Base-by-base conservation (phyloP, 148 eudicot genomes). In the Spergularia bocconei region DNA sequence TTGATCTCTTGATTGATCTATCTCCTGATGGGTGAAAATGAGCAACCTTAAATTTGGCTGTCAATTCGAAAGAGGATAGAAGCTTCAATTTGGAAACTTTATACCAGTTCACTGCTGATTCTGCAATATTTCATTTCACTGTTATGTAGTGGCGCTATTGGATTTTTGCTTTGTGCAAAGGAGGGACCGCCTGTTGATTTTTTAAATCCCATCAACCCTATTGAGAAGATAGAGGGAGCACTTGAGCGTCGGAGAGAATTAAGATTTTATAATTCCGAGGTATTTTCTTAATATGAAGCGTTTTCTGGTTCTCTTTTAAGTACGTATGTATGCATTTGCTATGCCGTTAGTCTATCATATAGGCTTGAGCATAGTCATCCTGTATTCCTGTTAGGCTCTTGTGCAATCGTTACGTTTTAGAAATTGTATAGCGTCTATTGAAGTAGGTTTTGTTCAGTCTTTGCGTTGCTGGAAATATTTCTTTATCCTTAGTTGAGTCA, bases 211-310 rank as follows among this genome's bases (percentile, higher is more conserved):
- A 76, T 91, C 64, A 95, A 95, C 78, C 97, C 99, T 50, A 95
- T 95, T 84, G 99, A 95, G 87, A 84, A 90, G 81, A 81, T 95
- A 56, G 90, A 90, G 77, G 99, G 93, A 73, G 99, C 97, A 48
- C 72, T 87, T 21, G 69, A 80, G 58, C 83, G 81, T 69, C 84
- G 68, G 66, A 69, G 97, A 84, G 92, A 92, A 70, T 89, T 95
- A 52, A 87, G 78, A 69, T 95, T 85, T 75, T 95, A 95, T 82
- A 95, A 92, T 78, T 90, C 97, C 13, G 94, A 92, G 97, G 99
- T 95, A 75, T 63, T 13, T 2, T 5, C 16, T 10, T 23, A 12
- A 29, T 41, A 41, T 1, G n/a, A 20, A 5, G 10, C 5, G 48
- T 20, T 39, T 21, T 17, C 11, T 19, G 15, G 9, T 53, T 60